Evolutionary conservation across 179 eudicot genomes (phyloP), one percentile per base, ranked within the genome.

Genomic region (Drosera spatulata): DNA sequence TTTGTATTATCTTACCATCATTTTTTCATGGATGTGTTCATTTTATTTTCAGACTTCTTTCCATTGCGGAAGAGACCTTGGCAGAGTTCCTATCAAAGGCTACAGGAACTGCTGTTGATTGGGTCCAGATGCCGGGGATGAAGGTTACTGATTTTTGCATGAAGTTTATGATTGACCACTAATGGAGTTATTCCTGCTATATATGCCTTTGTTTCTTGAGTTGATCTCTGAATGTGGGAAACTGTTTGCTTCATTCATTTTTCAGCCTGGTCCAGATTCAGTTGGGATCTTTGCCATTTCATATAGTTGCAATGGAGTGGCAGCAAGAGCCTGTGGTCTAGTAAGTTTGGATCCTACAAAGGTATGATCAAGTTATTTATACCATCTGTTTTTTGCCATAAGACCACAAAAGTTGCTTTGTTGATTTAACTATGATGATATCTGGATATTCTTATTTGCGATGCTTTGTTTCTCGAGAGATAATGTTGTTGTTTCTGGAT

Each of bases 51-150:
- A 88, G 96, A 78, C 96, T 93, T 81, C 90, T 93, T 11, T 72
- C 96, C 33, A 85, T 93, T 59, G 99, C 99, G 41, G 99, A 93
- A 81, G 96, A 93, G 76, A 89, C 96, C 64, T 77, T 93, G 82
- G 79, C 95, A 72, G 99, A 89, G 93, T 93, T 93, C 95, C 96
- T 93, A 66, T 93, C 96, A 10, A 93, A 93, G 95, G 99, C 99
- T 70, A 93, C 95, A 13, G 99, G 99, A 80, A 93, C 99, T 81
- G 96, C 99, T 73, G 90, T 93, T 59, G 96, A 93, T 82, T 93
- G 99, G 99, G 96, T 93, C 75, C 99, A 84, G 77, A 93, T 93
- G 99, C 95, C 95, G 84, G 99, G 96, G 85, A 93, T 93, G 99
- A 93, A 93, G 99, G 99, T 93, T 49, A 69, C 40, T 44, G 7